Conservation (phyloP, 23 red algal genomes). For the Agarophyton chilense region DNA sequence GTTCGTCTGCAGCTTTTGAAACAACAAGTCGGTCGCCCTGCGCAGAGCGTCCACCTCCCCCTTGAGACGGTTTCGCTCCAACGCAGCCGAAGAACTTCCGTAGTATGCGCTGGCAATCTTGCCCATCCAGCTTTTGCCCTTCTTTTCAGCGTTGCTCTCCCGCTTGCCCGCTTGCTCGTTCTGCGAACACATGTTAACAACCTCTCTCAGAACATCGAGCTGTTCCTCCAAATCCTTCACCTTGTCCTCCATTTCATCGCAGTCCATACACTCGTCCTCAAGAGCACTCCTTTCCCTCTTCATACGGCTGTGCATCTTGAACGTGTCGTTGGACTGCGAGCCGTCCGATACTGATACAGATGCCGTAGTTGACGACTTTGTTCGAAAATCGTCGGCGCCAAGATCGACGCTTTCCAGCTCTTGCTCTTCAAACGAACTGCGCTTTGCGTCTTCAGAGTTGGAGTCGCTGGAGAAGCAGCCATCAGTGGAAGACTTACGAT, state of each 20-base stretch:
- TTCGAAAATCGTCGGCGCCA: background rate
- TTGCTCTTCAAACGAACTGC: background rate
- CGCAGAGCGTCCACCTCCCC: slow-evolving; percentile 65
- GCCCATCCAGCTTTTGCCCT: slow-evolving; percentile 57
- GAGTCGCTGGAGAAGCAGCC: background rate
- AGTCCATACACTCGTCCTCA: slow-evolving; percentile 41
- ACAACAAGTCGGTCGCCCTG: slow-evolving; percentile 69
- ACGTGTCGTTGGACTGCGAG: background rate
- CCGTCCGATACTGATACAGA: background rate
- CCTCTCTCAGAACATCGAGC: slow-evolving; percentile 53
- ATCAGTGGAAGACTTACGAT: background rate
- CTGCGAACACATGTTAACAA: slow-evolving; percentile 63
- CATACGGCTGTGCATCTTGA: background rate
- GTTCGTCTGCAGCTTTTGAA: slow-evolving; percentile 62
- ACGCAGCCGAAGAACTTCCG: slow-evolving; percentile 30
- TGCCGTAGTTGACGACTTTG: background rate
- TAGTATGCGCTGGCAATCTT: slow-evolving; percentile 61
- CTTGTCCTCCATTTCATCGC: slow-evolving; percentile 47
- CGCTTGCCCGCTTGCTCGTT: slow-evolving; percentile 5
- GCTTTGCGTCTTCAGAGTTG: background rate
- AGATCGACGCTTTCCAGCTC: slow-evolving; percentile 54
- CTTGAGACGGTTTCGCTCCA: slow-evolving; percentile 34
- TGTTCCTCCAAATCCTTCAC: slow-evolving; percentile 66
- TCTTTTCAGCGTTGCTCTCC: slow-evolving; percentile 24
- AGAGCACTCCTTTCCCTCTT: background rate